Conservation (phyloP, 2,329 filamentous ascomycete genomes). For the Ramularia endophylla region DNA sequence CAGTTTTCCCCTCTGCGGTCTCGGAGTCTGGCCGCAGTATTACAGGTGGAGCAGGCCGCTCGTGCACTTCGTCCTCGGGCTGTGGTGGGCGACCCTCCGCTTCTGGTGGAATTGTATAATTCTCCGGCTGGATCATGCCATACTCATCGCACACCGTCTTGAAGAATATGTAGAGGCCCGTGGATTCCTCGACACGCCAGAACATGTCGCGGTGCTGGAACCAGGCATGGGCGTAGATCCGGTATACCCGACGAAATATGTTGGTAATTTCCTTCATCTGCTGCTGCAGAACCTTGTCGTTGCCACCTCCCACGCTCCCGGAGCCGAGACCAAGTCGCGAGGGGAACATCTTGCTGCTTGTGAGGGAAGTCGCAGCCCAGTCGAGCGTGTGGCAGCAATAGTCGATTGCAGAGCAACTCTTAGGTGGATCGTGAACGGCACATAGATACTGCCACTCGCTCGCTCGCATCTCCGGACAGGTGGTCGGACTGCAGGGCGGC, state of each 20-base stretch:
- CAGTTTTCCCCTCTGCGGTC: conserved; percentile 15
- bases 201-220: conserved; percentile 95
- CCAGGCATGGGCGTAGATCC: conserved; percentile 98
- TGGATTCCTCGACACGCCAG: conserved; percentile 84
- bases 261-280: conserved; percentile 84
- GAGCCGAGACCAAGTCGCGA: conserved; percentile 63
- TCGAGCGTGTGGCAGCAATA: conserved; percentile 99
- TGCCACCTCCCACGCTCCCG: conserved; percentile 24
- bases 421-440: conserved; percentile 93
- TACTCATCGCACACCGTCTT: conserved; percentile 95
- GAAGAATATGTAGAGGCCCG: conserved; percentile 93
- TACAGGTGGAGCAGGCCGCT: conserved; percentile 7
- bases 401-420: conserved; percentile 96
- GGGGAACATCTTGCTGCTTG: conserved; percentile 91
- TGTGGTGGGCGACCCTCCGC: conserved; percentile 70
- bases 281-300: conserved; percentile 36
- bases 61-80: conserved; percentile 19
- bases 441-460: conserved; percentile 99
- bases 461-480: conserved; percentile 97
- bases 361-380: conserved; percentile 93
- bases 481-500: conserved; percentile 79
- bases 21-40: conserved; percentile 13
- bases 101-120: conserved; percentile 90
- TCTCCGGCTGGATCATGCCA: conserved; percentile 82
- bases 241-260: conserved; percentile 87